Percentiles rank a stretch among this genome's conserved stretches.
Evolutionary conservation across 148 eudicot species (phyloP).

Genomic region (Rhododendron kiyosumense): DNA sequence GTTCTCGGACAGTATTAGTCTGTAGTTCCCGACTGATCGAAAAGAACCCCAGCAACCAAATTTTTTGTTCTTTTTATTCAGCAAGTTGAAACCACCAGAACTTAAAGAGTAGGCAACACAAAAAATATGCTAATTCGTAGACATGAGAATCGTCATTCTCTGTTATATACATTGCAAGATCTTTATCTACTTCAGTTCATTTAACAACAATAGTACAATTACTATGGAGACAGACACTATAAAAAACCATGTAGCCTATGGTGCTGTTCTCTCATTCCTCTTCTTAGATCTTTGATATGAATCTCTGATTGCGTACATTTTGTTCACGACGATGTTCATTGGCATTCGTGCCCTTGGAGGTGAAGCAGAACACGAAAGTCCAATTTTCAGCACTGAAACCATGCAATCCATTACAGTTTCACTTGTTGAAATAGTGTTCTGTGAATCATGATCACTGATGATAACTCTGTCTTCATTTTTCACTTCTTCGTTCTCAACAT

Average conservation of each 20-base stretch:
- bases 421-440: neutral
- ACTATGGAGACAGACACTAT: too few relatives aligned
- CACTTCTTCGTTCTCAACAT: neutral
- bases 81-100: too few relatives aligned
- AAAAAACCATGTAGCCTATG: neutral
- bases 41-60: too few relatives aligned
- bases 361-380: conserved; percentile 14
- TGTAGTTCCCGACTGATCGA: too few relatives aligned
- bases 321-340: conserved; percentile 11
- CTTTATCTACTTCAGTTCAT: too few relatives aligned
- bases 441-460: neutral
- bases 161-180: too few relatives aligned
- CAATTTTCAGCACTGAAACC: conserved; percentile 11
- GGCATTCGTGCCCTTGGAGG: neutral
- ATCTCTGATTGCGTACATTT: conserved; percentile 8
- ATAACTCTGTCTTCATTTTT: neutral
- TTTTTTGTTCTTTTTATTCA: too few relatives aligned
- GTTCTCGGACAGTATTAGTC: too few relatives aligned
- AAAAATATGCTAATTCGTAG: too few relatives aligned
- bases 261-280: neutral
- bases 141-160: too few relatives aligned
- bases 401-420: neutral
- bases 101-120: too few relatives aligned
- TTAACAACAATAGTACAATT: too few relatives aligned
- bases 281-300: neutral